A percentile compares a stretch with the other conserved stretches of the same genome.
These are phyloP conservation scores for Drosera capensis DNA, from an alignment of 148 eudicot species.

Conservation along the genomic window DNA sequence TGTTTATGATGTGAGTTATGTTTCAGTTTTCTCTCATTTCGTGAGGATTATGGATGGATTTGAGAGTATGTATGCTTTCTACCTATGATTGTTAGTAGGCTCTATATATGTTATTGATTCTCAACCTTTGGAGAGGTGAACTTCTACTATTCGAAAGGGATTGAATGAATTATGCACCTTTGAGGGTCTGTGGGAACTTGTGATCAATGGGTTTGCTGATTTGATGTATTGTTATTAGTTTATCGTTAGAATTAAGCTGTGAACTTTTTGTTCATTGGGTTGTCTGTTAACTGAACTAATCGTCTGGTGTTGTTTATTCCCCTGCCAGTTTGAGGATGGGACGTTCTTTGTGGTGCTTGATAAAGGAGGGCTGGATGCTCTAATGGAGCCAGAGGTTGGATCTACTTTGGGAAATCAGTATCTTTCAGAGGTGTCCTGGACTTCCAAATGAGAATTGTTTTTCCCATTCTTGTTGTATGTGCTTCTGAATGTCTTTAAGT, in stretches of 20 bases:
- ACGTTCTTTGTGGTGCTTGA: conserved; percentile 64
- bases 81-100: no score
- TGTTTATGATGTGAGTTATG: no score
- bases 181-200: no score
- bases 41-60: no score
- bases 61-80: no score
- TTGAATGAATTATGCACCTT: no score
- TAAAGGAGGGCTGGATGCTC: conserved; percentile 92
- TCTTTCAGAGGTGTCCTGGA: conserved; percentile 64
- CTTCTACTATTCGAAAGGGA: no score
- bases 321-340: conserved; percentile 54
- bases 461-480: conserved; percentile 13
- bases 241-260: neutral
- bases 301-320: neutral
- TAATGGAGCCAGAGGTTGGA: conserved; percentile 93
- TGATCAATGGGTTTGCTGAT: neutral
- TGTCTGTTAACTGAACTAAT: conserved; percentile 5
- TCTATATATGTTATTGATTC: no score
- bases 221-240: neutral
- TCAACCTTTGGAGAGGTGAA: no score
- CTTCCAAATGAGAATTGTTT: conserved; percentile 6
- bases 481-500: conserved; percentile 7
- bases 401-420: conserved; percentile 59
- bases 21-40: no score
- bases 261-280: neutral